Percentiles rank a stretch among this genome's conserved stretches.
Conservation (phyloP, 2,329 filamentous ascomycete genomes). For the Onygenales sp. region DNA sequence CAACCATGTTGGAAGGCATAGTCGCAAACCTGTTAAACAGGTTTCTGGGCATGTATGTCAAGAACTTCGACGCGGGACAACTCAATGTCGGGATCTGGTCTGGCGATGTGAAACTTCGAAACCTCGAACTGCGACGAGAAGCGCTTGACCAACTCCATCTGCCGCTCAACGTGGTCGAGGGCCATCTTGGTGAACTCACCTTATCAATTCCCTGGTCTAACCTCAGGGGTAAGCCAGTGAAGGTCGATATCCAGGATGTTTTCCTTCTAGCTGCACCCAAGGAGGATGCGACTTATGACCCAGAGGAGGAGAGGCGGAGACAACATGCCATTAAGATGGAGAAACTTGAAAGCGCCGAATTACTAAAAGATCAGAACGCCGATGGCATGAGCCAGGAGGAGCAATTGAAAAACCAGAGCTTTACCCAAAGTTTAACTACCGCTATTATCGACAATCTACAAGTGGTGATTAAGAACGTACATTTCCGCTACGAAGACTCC, state of each 20-base stretch:
- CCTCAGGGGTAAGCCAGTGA: slow-evolving; percentile 84
- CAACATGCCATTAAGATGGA: slow-evolving; percentile 95
- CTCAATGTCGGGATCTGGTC: slow-evolving; percentile 99
- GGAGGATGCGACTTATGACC: slow-evolving; percentile 86
- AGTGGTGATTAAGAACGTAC: slow-evolving; percentile 95
- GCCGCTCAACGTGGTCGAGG: slow-evolving; percentile 91
- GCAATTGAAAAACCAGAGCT: slow-evolving; percentile 95
- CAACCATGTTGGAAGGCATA: slow-evolving; percentile 88
- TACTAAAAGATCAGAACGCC: slow-evolving; percentile 84
- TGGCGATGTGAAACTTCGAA: slow-evolving; percentile 88
- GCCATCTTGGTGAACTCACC: slow-evolving; percentile 84
- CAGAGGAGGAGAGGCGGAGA: slow-evolving; percentile 81
- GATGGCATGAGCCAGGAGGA: slow-evolving; percentile 92
- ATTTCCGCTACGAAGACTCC: slow-evolving; percentile 95
- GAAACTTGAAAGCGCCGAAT: slow-evolving; percentile 90
- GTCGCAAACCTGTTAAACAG: slow-evolving; percentile 96
- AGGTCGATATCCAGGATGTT: slow-evolving; percentile 92
- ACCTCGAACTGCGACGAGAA: slow-evolving; percentile 87
- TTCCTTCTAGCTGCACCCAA: slow-evolving; percentile 91
- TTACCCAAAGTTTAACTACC: slow-evolving; percentile 86
- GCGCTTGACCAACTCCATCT: slow-evolving; percentile 95
- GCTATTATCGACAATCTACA: slow-evolving; percentile 98
- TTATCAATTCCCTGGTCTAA: slow-evolving; percentile 97
- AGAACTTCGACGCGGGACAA: slow-evolving; percentile 97
- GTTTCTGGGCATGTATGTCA: slow-evolving; percentile 99